phyloP scores from a whole-genome alignment of 1,284 basidiomycete genomes.

The Rhodotorula sp. region DNA sequence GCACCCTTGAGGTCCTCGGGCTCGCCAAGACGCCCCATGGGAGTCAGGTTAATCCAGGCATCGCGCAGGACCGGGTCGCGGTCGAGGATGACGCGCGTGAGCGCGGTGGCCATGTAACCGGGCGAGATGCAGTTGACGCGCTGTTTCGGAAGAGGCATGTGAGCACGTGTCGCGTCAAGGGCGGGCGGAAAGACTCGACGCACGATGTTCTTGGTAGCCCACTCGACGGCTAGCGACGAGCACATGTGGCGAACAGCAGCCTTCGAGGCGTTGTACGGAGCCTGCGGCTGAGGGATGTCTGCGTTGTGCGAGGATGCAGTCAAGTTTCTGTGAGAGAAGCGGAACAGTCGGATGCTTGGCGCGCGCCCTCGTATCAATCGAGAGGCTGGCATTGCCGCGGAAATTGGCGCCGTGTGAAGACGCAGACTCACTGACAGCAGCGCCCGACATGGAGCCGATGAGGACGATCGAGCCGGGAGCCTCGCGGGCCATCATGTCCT shows the following conservation, averaged over 20 bases:
- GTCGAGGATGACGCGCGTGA: conserved; percentile 44
- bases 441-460: conserved; percentile 82
- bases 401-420: too few relatives aligned
- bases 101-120: conserved; percentile 47
- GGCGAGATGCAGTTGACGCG: conserved; percentile 20
- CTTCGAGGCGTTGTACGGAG: conserved; percentile 88
- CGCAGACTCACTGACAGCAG: conserved; percentile 63
- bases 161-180: too few relatives aligned
- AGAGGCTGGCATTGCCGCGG: too few relatives aligned
- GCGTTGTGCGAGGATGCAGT: not conserved
- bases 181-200: too few relatives aligned
- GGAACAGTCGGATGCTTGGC: not conserved
- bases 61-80: conserved; percentile 31
- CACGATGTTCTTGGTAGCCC: conserved; percentile 65
- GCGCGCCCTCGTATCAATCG: too few relatives aligned
- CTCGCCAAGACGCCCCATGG: conserved; percentile 63
- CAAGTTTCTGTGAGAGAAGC: not conserved
- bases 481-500: conserved; percentile 58
- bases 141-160: not conserved
- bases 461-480: conserved; percentile 63
- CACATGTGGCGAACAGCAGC: conserved; percentile 80
- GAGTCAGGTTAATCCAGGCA: conserved; percentile 63
- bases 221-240: conserved; percentile 79
- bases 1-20: conserved; percentile 65
- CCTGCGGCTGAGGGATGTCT: conserved; percentile 58